Evolutionary conservation across 768 basidiomycete species (phyloP), one percentile per base, ranked within the genome.

Genomic region (Flagelloscypha sp.): DNA sequence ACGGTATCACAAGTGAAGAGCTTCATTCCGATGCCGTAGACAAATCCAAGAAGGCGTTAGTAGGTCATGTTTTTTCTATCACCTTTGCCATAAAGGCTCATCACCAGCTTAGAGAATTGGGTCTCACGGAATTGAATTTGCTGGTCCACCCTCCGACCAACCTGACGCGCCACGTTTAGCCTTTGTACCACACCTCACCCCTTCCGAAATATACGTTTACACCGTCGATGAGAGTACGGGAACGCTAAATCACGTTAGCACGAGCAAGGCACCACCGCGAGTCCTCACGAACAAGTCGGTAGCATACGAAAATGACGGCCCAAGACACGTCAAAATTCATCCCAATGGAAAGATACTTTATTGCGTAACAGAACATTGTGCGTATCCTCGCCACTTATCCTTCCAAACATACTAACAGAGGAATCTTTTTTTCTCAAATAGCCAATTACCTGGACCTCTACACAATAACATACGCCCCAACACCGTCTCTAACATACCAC

Each of bases 301-400:
- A 9, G 9, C 36, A 7, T 20, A 19, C 6, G 27, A 37, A 30
- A 25, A 25, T 0, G 27, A 25, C 36, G 73, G 70, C 1, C 70
- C 73, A 3, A 56, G 72, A 12, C 72, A 75, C 49, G 53, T 74
- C 39, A 71, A 69, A 41, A 45, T 74, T 1, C 70, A 72, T 41
- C 70, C 72, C 0, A 70, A 71, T 40, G 71, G 71, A 0, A 62
- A 58, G 30, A 43, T 72, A 1, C 46, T 75, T 7, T 75, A 75
- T 42, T 66, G 59, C 37, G 62, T 74, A 9, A 70, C 71, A 3
- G 73, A 75, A 41, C 72, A 75, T 30, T 61, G 69, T 70, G 40
- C 38, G 67, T 50, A n/a, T n/a, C 25, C 25, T 27, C 25, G 25
- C 15, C 25, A 5, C 16, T 30, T 31, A 28, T 16, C 20, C 25